Conservation (phyloP, 139 green algal species). For the Closterium sp. region DNA sequence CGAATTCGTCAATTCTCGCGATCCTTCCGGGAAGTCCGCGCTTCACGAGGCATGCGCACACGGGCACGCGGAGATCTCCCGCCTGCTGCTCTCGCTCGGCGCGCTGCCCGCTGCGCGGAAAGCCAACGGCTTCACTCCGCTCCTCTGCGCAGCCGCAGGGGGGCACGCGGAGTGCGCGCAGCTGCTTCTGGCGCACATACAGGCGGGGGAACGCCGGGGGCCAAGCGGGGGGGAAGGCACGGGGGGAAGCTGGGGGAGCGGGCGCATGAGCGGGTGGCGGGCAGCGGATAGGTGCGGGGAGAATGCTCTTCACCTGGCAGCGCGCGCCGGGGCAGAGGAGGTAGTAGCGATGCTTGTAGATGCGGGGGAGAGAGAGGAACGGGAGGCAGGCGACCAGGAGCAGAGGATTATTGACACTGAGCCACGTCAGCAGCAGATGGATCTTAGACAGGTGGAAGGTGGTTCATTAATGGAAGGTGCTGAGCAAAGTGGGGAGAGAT, state of each 20-base stretch:
- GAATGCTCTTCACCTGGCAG: constrained; percentile 24
- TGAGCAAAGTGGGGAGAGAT: too few species aligned
- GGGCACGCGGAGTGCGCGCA: neutral
- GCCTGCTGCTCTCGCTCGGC: constrained; percentile 2
- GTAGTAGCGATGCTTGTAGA: neutral
- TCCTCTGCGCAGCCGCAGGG: constrained; percentile 19
- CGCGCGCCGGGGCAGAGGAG: neutral
- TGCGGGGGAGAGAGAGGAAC: neutral
- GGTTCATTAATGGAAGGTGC: too few species aligned
- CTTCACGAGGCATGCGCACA: constrained; percentile 17
- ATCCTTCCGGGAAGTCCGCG: constrained; percentile 15
- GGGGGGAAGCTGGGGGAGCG: neutral
- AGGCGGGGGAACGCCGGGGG: neutral
- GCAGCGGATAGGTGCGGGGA: constrained; percentile 5
- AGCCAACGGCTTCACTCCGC: constrained; percentile 38
- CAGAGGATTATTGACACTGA: too few species aligned
- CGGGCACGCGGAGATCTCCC: neutral
- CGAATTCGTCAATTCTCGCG: constrained; percentile 11
- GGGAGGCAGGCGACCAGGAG: too few species aligned
- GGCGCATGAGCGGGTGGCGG: neutral
- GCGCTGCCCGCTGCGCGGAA: constrained; percentile 12
- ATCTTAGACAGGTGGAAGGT: too few species aligned
- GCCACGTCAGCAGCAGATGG: too few species aligned
- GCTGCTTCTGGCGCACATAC: constrained; percentile 1
- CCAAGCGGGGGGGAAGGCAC: neutral